A percentile compares a stretch with the other conserved stretches of the same genome.
These are phyloP conservation scores for Platismatia glauca DNA, from an alignment of 495 filamentous ascomycete species.

Conservation along the genomic window DNA sequence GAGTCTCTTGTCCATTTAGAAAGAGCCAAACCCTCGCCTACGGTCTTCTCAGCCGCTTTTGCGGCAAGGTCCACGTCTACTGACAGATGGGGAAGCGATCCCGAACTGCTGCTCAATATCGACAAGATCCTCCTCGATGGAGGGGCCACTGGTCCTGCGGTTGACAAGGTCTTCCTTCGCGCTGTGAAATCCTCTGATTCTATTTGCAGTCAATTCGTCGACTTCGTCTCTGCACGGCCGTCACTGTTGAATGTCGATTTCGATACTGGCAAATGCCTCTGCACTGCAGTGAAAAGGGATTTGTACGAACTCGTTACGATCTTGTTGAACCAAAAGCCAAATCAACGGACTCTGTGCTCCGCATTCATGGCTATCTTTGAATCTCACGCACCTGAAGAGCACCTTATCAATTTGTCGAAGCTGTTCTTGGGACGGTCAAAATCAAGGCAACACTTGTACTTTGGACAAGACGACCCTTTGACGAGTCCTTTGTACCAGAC, in stretches of 20 bases:
- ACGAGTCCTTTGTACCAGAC: constrained; percentile 10
- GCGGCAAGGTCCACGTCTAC: neutral
- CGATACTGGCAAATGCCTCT: constrained; percentile 16
- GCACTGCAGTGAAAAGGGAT: constrained; percentile 4
- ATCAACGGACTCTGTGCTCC: constrained; percentile 7
- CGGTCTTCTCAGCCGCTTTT: constrained; percentile 15
- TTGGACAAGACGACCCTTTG: constrained; percentile 6
- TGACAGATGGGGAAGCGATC: neutral
- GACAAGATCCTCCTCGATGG: constrained; percentile 9
- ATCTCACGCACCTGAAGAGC: neutral
- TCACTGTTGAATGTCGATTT: constrained; percentile 14
- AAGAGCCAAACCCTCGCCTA: neutral
- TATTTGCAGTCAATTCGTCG: constrained; percentile 3
- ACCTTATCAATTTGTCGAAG: constrained; percentile 8
- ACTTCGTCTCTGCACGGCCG: constrained; percentile 5
- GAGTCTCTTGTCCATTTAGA: constrained; percentile 7
- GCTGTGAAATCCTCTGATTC: constrained; percentile 9
- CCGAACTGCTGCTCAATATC: constrained; percentile 6
- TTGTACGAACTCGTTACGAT: constrained; percentile 5
- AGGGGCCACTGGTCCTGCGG: constrained; percentile 14
- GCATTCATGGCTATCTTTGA: constrained; percentile 15
- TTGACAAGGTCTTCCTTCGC: constrained; percentile 11
- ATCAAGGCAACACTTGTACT: constrained; percentile 6
- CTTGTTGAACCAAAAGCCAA: constrained; percentile 9
- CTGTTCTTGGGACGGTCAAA: constrained; percentile 11